Evolutionary conservation across 2,329 filamentous ascomycete species (phyloP), one percentile per base, ranked within the genome.

Genomic region (Penicillium janthinellum): DNA sequence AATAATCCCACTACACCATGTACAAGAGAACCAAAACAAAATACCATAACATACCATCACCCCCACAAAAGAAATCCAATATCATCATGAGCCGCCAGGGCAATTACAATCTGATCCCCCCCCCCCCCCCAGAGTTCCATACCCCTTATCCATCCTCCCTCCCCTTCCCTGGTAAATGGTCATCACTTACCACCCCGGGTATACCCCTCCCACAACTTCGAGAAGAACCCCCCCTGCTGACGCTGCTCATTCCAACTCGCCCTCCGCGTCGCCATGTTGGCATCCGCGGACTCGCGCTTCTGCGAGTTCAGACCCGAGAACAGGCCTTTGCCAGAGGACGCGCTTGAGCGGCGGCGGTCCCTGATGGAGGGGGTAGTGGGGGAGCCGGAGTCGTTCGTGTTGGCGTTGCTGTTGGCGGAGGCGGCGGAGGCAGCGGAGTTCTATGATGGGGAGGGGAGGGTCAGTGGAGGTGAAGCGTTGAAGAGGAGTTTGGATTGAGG

Each of bases 181-280:
- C 45, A 17, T 15, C 11, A 41, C 31, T 42, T 62, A 68, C 58
- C 54, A 61, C 71, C 71, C 59, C 73, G 66, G 56, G 70, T 76
- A 68, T 76, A 77, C n/a, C 67, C 73, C 62, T 79, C 65, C 78
- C 78, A 81, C 74, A 73, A 72, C 60, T 71, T 72, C 2, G 71
- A 69, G 38, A 79, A 70, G 50, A 79, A 70, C 0, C 78, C 77
- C 0, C 71, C 67, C 31, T 71, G 65, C 8, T 74, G 69, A 54
- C 70, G 68, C 72, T 81, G 78, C n/a, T 82, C 80, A 53, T 72
- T 73, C 70, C 77, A 83, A 60, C 77, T 81, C 22, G 74, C 68
- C 37, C 78, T 69, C 48, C 81, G 71, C 2, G 71, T 73, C 6
- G 69, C 64, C 42, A 76, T 67, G 2, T 65, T 63, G 0, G 74